Conservation (phyloP, 2,329 filamentous ascomycete genomes). For the Cladobotryum mycophilum region DNA sequence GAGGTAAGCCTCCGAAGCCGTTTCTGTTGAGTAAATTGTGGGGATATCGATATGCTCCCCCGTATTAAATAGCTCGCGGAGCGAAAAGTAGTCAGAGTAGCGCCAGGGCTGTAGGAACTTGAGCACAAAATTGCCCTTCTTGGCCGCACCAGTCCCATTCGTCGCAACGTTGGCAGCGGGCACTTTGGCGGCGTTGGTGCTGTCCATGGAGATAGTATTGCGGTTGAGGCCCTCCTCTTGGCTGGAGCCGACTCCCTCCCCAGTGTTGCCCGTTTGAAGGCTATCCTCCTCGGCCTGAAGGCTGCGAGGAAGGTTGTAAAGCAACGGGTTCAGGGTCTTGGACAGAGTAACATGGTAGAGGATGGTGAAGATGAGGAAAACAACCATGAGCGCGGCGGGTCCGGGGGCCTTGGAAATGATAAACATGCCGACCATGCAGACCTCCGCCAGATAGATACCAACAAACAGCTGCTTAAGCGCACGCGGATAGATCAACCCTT, state of each 20-base stretch:
- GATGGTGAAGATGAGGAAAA: constrained; percentile 68
- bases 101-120: constrained; percentile 71
- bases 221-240: constrained; percentile 16
- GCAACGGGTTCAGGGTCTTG: constrained; percentile 62
- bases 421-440: constrained; percentile 79
- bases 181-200: constrained; percentile 10
- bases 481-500: constrained; percentile 80
- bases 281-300: constrained; percentile 36
- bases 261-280: constrained; percentile 24
- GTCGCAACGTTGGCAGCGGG: constrained; percentile 19
- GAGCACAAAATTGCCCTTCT: constrained; percentile 47
- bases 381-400: constrained; percentile 67
- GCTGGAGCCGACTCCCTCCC: constrained; percentile 23
- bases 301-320: constrained; percentile 65
- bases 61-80: constrained; percentile 44
- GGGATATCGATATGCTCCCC: constrained; percentile 4
- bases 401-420: constrained; percentile 60
- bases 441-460: constrained; percentile 72
- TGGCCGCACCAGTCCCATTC: constrained; percentile 19
- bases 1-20: constrained; percentile 63
- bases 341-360: constrained; percentile 71
- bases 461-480: constrained; percentile 81
- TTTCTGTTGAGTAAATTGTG: constrained; percentile 51
- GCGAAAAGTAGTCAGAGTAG: constrained; percentile 63
- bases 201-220: constrained; percentile 9